phyloP scores from a whole-genome alignment of 345 rosid genomes.

The Murraya paniculata region DNA sequence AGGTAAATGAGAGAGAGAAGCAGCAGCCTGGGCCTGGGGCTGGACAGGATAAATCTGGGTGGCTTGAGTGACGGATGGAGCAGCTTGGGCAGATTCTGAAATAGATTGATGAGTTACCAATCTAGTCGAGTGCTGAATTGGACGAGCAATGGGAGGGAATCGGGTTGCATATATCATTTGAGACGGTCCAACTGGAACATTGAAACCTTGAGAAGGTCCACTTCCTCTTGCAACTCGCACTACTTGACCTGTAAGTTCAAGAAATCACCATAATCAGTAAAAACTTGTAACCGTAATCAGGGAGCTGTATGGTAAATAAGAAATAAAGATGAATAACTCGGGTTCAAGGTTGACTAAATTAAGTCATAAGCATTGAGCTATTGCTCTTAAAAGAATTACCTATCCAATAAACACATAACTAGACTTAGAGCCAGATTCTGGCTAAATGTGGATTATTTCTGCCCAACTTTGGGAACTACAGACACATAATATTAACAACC shows the following conservation, averaged over 20 bases:
- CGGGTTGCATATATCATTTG: conserved; percentile 16
- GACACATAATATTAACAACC: background rate
- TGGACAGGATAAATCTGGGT: background rate
- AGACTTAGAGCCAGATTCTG: too few relatives aligned
- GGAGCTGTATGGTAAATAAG: background rate
- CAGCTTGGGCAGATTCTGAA: background rate
- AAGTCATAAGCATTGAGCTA: conserved; percentile 12
- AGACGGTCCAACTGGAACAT: conserved; percentile 14
- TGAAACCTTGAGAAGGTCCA: conserved; percentile 8
- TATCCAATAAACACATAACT: background rate
- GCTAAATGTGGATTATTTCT: too few relatives aligned
- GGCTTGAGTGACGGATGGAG: background rate
- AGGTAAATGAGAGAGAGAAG: background rate
- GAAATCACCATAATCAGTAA: background rate
- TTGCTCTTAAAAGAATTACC: background rate
- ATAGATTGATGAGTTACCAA: background rate
- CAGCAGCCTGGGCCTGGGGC: background rate
- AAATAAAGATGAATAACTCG: background rate
- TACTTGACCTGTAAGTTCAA: conserved; percentile 22
- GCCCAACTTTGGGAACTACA: background rate
- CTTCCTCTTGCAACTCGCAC: conserved; percentile 4
- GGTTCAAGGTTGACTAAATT: conserved; percentile 11
- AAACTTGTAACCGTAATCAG: background rate
- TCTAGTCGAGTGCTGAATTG: background rate
- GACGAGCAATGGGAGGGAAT: background rate